These are phyloP conservation scores for Cyathus striatus DNA, from an alignment of 768 basidiomycete genomes.

Conservation along the genomic window DNA sequence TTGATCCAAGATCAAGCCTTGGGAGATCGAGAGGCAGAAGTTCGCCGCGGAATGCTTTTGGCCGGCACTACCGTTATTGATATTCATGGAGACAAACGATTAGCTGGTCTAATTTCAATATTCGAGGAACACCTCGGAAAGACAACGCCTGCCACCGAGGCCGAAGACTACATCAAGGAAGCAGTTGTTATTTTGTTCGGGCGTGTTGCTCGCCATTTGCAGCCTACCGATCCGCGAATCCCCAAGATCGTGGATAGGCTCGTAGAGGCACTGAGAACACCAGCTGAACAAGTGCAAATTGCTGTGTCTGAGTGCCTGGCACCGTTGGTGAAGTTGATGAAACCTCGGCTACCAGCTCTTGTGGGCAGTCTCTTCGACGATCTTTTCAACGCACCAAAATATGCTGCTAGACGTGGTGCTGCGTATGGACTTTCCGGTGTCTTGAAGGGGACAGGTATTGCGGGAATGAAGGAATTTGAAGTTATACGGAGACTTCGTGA, in stretches of 20 bases:
- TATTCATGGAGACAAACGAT: constrained; percentile 64
- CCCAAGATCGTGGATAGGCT: constrained; percentile 79
- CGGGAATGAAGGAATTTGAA: constrained; percentile 79
- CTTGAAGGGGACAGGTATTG: constrained; percentile 86
- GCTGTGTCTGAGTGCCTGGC: constrained; percentile 95
- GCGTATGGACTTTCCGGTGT: constrained; percentile 95
- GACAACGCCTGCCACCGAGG: constrained; percentile 56
- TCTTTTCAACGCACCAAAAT: constrained; percentile 75
- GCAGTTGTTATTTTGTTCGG: constrained; percentile 94
- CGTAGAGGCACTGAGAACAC: constrained; percentile 87
- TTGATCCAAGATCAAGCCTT: constrained; percentile 82
- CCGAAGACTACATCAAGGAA: constrained; percentile 87
- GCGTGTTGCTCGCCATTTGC: constrained; percentile 84
- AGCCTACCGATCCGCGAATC: constrained; percentile 70
- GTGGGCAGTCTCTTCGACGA: constrained; percentile 75
- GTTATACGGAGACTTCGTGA: constrained; percentile 67
- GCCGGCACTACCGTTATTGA: constrained; percentile 84
- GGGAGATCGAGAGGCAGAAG: constrained; percentile 78
- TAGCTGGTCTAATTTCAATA: constrained; percentile 69
- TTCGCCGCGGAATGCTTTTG: constrained; percentile 82
- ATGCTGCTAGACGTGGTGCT: constrained; percentile 92
- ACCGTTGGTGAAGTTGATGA: constrained; percentile 74
- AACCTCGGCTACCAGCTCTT: constrained; percentile 52
- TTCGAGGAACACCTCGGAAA: constrained; percentile 75
- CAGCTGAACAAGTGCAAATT: constrained; percentile 93